Conservation (phyloP, 805 yeast species). For the Tetrapisispora taiwanensis region DNA sequence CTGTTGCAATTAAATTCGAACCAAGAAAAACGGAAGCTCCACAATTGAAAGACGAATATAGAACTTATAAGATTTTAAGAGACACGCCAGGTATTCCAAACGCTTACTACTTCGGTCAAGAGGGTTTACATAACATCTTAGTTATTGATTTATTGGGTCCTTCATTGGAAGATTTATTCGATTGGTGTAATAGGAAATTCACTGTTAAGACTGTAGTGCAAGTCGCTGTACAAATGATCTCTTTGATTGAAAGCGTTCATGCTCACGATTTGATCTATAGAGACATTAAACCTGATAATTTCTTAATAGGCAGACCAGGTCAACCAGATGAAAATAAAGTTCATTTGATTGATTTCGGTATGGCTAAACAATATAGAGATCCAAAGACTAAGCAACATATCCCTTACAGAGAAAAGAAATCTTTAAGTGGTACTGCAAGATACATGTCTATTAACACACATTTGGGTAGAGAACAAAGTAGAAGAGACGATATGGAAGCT, state of each 20-base stretch:
- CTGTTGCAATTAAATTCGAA: conserved; percentile 94
- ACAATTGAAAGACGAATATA: conserved; percentile 89
- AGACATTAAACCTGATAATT: conserved; percentile 96
- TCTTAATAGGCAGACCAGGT: conserved; percentile 82
- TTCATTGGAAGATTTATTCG: conserved; percentile 88
- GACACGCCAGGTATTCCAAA: conserved; percentile 83
- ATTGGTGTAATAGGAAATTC: conserved; percentile 95
- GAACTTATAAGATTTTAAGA: conserved; percentile 81
- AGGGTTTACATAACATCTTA: conserved; percentile 89
- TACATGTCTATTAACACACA: conserved; percentile 98
- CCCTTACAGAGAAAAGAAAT: conserved; percentile 92
- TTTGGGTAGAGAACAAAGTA: conserved; percentile 90
- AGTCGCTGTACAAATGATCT: conserved; percentile 90
- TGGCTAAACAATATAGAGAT: conserved; percentile 97
- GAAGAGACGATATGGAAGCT: conserved; percentile 94
- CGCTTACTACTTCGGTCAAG: conserved; percentile 98
- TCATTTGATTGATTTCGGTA: conserved; percentile 92
- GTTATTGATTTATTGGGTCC: conserved; percentile 95
- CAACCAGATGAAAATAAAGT: conserved; percentile 76
- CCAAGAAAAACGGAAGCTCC: conserved; percentile 97
- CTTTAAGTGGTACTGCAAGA: conserved; percentile 95
- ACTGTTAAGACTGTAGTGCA: conserved; percentile 82
- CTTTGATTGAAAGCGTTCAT: conserved; percentile 77
- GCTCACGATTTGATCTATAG: conserved; percentile 85
- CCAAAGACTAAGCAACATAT: conserved; percentile 92